phyloP scores from a whole-genome alignment of 768 basidiomycete genomes.

The Termitomyces sp. region DNA sequence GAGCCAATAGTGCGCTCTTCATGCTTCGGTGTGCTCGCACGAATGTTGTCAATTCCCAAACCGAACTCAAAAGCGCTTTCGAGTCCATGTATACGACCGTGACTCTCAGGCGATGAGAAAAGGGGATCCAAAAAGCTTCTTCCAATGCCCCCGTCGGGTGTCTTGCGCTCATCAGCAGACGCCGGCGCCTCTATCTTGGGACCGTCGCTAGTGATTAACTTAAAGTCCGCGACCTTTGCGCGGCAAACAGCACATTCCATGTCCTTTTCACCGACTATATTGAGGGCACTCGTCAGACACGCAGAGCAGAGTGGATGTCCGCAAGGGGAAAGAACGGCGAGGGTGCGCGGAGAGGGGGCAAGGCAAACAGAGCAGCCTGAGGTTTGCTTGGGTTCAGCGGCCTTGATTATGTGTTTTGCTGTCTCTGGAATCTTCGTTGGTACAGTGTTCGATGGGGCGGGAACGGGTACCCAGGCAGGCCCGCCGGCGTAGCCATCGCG shows the following conservation, averaged over 20 bases:
- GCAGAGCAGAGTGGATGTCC: conserved; percentile 71
- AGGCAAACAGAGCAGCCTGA: conserved; percentile 64
- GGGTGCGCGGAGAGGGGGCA: conserved; percentile 29
- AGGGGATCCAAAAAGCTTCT: conserved; percentile 29
- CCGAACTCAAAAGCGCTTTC: conserved; percentile 39
- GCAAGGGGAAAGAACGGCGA: conserved; percentile 73
- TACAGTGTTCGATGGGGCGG: conserved; percentile 7
- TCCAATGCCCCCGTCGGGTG: conserved; percentile 7
- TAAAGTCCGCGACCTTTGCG: conserved; percentile 63
- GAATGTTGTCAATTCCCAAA: conserved; percentile 25
- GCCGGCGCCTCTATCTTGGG: conserved; percentile 4
- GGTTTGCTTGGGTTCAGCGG: conserved; percentile 2
- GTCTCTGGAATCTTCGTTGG: neutral
- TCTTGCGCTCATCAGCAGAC: conserved; percentile 9
- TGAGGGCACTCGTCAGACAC: conserved; percentile 81
- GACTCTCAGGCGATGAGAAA: conserved; percentile 28
- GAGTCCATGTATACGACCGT: conserved; percentile 19
- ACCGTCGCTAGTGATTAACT: conserved; percentile 30
- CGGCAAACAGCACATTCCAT: conserved; percentile 84
- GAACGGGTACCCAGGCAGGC: conserved; percentile 18
- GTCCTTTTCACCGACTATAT: conserved; percentile 87
- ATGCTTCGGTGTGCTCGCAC: conserved; percentile 39
- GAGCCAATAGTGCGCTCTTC: conserved; percentile 16
- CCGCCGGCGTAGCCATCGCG: conserved; percentile 7
- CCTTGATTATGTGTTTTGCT: neutral